phyloP scores from a whole-genome alignment of 805 yeast species.

The Cyberlindnera veronae region DNA sequence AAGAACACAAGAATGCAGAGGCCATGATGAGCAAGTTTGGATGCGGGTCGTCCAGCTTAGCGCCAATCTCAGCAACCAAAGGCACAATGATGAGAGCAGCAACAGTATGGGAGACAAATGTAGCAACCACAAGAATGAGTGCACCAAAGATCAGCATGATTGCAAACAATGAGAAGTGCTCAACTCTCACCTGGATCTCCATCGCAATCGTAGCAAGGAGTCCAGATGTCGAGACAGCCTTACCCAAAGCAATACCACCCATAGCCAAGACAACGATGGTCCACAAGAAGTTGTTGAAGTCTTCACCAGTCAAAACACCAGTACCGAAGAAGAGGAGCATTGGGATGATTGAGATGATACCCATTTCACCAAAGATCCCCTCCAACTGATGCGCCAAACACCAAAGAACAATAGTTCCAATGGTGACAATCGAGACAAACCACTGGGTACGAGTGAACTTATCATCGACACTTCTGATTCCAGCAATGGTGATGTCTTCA shows the following conservation, averaged over 20 bases:
- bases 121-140: conserved; percentile 78
- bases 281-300: conserved; percentile 95
- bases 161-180: conserved; percentile 64
- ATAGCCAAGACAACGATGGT: conserved; percentile 91
- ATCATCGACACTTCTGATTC: conserved; percentile 58
- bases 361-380: conserved; percentile 87
- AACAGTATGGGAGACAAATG: conserved; percentile 95
- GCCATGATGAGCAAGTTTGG: conserved; percentile 75
- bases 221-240: conserved; percentile 92
- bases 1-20: conserved; percentile 70
- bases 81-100: conserved; percentile 95
- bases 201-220: conserved; percentile 74
- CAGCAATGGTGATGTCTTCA: conserved; percentile 40
- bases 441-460: conserved; percentile 69
- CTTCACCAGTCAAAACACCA: conserved; percentile 82
- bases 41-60: conserved; percentile 67
- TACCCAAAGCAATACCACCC: conserved; percentile 97
- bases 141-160: conserved; percentile 78
- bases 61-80: conserved; percentile 85
- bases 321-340: conserved; percentile 90
- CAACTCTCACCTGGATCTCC: conserved; percentile 61
- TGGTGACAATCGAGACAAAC: conserved; percentile 65
- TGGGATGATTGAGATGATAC: conserved; percentile 90
- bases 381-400: conserved; percentile 78
- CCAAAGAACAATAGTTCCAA: conserved; percentile 80